Evolutionary conservation across 2,329 filamentous ascomycete species (phyloP), one percentile per base, ranked within the genome.

Genomic region (Penicillium paneum): DNA sequence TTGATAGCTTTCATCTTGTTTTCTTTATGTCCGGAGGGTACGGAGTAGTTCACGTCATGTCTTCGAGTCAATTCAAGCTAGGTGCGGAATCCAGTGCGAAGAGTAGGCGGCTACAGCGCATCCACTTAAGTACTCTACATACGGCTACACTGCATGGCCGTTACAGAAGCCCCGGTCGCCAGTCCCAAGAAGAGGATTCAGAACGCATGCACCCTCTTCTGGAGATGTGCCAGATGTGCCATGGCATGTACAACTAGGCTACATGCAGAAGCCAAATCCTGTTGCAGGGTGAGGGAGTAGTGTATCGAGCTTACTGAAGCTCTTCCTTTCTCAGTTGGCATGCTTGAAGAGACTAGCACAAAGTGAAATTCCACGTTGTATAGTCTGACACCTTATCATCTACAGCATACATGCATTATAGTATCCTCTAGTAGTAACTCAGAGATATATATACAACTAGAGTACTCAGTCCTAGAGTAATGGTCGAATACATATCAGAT

Each of bases 21-120:
- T 28, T 19, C 28, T 34, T 38, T 42, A 24, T 24, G 1, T 24
- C 3, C 21, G n/a, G n/a, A 24, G 5, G 3, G 5, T 32, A 15
- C 10, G 19, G 28, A 17, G 10, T 49, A 49, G 21, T 17, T 44
- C 48, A 17, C 8, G 19, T 19, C 31, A 17, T 17, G 47, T 44
- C 36, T 35, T n/a, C 31, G 21, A 44, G 8, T 17, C 19, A 31
- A 11, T 24, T 5, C 8, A 28, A 50, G 39, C 39, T 21, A 34
- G 26, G 29, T 35, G 39, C 29, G 31, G 48, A 50, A 53, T 2
- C n/a, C 29, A 52, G 10, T 31, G 28, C 36, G 28, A 48, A 52
- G 50, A 52, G 48, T 15, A 59, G 46, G 62, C 62, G 62, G 62
- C 54, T 64, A 58, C 62, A 49, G 62, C 62, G 62, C 62, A 63